Percentiles rank a stretch among this genome's conserved stretches.
Evolutionary conservation across 176 grass and related monocot genomes (phyloP).

Genomic region (Alloteropsis semialata): DNA sequence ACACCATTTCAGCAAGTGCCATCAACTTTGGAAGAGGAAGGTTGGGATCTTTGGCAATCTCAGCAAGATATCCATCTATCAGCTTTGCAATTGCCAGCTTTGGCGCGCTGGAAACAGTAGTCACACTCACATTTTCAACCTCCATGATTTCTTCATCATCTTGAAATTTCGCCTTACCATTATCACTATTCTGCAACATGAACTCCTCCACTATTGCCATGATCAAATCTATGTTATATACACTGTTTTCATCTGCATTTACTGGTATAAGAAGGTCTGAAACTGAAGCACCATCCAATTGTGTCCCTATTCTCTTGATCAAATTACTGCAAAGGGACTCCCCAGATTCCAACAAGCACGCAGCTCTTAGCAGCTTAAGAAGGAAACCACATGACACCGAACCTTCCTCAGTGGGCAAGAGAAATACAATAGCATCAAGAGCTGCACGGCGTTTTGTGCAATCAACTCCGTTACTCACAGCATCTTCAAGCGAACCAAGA

Average conservation of each 20-base stretch:
- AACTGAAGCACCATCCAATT: conserved; percentile 88
- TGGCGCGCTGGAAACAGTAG: conserved; percentile 44
- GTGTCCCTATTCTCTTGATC: conserved; percentile 67
- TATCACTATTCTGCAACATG: conserved; percentile 36
- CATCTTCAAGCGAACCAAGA: conserved; percentile 61
- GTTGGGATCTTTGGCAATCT: conserved; percentile 85
- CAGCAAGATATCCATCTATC: conserved; percentile 85
- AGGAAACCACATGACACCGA: conserved; percentile 86
- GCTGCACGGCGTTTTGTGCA: conserved; percentile 32
- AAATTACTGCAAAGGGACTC: conserved; percentile 42
- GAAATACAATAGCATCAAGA: conserved; percentile 64
- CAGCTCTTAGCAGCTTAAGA: conserved; percentile 75
- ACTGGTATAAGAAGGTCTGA: conserved; percentile 72
- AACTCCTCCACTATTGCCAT: conserved; percentile 73
- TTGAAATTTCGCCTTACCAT: conserved; percentile 25
- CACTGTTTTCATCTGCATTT: conserved; percentile 8
- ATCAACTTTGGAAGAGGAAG: conserved; percentile 78
- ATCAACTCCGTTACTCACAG: conserved; percentile 54
- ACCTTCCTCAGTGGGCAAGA: conserved; percentile 63
- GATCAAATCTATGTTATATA: conserved; percentile 67
- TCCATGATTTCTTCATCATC: conserved; percentile 70
- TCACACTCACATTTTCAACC: conserved; percentile 42
- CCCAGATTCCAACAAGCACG: conserved; percentile 62
- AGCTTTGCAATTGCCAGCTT: conserved; percentile 72
- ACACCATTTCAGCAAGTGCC: conserved; percentile 69